phyloP scores from a whole-genome alignment of 306 rosid species.

The Arachis hypogaea region DNA sequence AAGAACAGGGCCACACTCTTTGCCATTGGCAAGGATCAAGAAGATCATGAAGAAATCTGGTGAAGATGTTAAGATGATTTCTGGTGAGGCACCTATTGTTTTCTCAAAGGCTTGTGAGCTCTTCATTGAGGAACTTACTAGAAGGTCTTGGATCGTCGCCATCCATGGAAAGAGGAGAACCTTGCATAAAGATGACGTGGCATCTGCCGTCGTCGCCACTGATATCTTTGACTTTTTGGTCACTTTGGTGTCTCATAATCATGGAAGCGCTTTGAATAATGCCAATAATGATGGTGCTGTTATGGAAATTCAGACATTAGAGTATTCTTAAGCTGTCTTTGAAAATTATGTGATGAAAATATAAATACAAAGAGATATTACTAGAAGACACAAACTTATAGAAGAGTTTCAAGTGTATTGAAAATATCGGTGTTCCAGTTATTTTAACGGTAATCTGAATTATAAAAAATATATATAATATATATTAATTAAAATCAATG shows the following conservation, averaged over 20 bases:
- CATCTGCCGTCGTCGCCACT: constrained; percentile 64
- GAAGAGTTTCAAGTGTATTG: no score
- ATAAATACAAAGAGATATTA: no score
- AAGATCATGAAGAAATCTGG: constrained; percentile 77
- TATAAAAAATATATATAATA: no score
- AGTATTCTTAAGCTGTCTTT: background rate
- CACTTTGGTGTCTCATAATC: constrained; percentile 51
- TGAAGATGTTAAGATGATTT: constrained; percentile 75
- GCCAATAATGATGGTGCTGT: background rate
- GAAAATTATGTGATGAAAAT: no score
- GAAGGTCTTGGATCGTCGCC: constrained; percentile 68
- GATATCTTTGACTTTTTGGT: constrained; percentile 73
- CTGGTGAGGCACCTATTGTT: constrained; percentile 72
- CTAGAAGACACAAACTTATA: no score
- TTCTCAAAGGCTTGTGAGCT: constrained; percentile 84
- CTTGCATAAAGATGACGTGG: constrained; percentile 69
- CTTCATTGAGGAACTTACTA: constrained; percentile 64
- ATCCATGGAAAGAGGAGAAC: constrained; percentile 68
- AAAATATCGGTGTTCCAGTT: no score
- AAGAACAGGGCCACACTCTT: constrained; percentile 58
- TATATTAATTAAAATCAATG: no score
- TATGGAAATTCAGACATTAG: constrained; percentile 16
- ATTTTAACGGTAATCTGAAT: no score
- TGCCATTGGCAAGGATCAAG: constrained; percentile 83
- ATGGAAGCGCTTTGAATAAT: background rate